phyloP scores from a whole-genome alignment of 139 green algal species.

The Chloropicon primus region DNA sequence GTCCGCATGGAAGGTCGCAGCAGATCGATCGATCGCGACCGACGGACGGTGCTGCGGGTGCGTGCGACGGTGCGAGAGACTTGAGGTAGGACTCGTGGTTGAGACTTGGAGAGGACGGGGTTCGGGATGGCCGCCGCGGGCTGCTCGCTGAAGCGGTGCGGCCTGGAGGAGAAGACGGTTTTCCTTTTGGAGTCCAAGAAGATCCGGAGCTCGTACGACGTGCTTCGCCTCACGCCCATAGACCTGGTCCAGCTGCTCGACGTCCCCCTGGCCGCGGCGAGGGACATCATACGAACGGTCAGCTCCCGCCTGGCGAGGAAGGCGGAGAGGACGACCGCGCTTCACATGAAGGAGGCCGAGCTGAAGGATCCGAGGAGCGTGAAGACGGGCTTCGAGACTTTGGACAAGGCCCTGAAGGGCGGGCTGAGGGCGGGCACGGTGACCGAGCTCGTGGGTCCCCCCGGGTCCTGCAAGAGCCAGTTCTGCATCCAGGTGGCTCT shows the following conservation, averaged over 20 bases:
- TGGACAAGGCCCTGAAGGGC: conserved; percentile 31
- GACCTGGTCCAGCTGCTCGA: neutral
- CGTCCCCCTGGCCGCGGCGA: neutral
- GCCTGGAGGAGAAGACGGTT: neutral
- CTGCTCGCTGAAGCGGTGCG: neutral
- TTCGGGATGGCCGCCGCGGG: too few relatives aligned
- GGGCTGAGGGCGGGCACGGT: conserved; percentile 28
- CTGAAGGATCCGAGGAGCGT: neutral
- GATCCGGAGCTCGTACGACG: neutral
- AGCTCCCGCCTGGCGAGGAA: neutral
- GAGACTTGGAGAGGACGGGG: too few relatives aligned
- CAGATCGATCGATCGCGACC: too few relatives aligned
- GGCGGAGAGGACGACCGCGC: neutral
- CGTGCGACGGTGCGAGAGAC: too few relatives aligned
- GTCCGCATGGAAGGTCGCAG: too few relatives aligned
- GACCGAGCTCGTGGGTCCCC: conserved; percentile 47
- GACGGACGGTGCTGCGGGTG: too few relatives aligned
- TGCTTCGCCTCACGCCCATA: neutral
- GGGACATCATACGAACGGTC: neutral
- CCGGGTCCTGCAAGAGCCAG: conserved; percentile 50
- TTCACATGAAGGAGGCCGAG: neutral
- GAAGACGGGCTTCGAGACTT: neutral
- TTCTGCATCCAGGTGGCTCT: conserved; percentile 19
- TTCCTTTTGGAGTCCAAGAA: neutral
- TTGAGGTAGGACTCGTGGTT: too few relatives aligned